Percentiles rank a stretch among this genome's conserved stretches.
Evolutionary conservation across 331 rosid genomes (phyloP).

Genomic region (Quercus lobata): DNA sequence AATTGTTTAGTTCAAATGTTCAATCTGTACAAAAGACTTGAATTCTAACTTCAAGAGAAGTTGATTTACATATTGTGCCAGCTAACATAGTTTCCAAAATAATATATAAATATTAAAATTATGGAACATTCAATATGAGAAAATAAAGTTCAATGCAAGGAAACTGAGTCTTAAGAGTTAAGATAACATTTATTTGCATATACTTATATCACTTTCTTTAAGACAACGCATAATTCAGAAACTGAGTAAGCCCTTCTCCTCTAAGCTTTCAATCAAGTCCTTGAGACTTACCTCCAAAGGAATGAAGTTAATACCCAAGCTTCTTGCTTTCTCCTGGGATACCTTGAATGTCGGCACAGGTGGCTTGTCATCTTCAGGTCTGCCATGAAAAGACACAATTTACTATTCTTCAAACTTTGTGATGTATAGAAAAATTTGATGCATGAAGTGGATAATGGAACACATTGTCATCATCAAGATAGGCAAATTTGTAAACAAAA

Average conservation of each 20-base stretch:
- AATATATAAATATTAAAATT: too few relatives aligned
- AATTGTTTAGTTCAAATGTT: too few relatives aligned
- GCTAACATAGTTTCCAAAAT: too few relatives aligned
- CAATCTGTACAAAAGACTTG: too few relatives aligned
- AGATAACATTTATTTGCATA: too few relatives aligned
- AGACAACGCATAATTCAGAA: neutral
- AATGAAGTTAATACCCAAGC: conserved; percentile 1
- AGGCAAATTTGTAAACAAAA: too few relatives aligned
- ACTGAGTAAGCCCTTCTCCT: conserved; percentile 20
- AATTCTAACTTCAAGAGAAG: too few relatives aligned
- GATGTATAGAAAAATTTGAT: too few relatives aligned
- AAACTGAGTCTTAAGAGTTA: neutral
- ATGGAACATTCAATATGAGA: neutral
- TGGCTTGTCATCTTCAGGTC: conserved; percentile 11
- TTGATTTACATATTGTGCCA: too few relatives aligned
- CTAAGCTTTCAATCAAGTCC: conserved; percentile 28
- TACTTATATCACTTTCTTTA: neutral
- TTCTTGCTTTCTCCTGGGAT: conserved; percentile 5
- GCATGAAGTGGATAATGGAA: too few relatives aligned
- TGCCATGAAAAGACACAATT: neutral
- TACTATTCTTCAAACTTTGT: too few relatives aligned
- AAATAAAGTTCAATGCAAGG: neutral
- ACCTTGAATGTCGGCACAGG: neutral
- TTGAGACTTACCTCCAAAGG: conserved; percentile 27
- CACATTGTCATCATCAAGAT: too few relatives aligned